phyloP scores from a whole-genome alignment of 495 filamentous ascomycete species.

The Penicillium nucicola region DNA sequence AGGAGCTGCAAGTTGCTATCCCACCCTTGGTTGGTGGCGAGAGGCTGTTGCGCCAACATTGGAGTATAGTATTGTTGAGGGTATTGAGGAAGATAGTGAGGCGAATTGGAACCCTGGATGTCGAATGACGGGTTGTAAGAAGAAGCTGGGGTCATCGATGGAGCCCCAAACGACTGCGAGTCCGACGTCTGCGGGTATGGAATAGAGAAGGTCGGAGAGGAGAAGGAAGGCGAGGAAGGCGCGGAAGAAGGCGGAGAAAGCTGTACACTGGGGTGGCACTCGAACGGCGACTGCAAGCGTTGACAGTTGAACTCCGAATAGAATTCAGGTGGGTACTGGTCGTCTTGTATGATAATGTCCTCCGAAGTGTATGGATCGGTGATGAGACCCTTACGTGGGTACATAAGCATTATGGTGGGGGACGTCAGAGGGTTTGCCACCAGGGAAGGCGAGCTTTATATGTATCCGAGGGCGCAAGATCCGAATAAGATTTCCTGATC shows the following conservation, averaged over 20 bases:
- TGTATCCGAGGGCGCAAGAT: conserved; percentile 32
- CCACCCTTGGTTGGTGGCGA: conserved; percentile 40
- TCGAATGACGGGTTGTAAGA: conserved; percentile 45
- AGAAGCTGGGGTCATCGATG: conserved; percentile 46
- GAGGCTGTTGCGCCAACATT: conserved; percentile 44
- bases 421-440: conserved; percentile 40
- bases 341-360: conserved; percentile 46
- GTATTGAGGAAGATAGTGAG: conserved; percentile 32
- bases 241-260: conserved; percentile 43
- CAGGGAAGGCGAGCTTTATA: conserved; percentile 27
- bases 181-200: conserved; percentile 34
- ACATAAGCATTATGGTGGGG: conserved; percentile 45
- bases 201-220: conserved; percentile 41
- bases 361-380: conserved; percentile 39
- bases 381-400: conserved; percentile 50
- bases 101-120: conserved; percentile 33
- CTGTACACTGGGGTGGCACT: conserved; percentile 31
- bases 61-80: conserved; percentile 31
- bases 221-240: conserved; percentile 39
- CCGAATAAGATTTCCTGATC: conserved; percentile 21
- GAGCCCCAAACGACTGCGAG: conserved; percentile 38
- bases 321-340: conserved; percentile 36
- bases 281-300: conserved; percentile 37
- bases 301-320: conserved; percentile 31
- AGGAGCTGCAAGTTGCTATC: conserved; percentile 40